Conservation (phyloP, 73 alveolate species). For the Tetrahymena elliotti region DNA sequence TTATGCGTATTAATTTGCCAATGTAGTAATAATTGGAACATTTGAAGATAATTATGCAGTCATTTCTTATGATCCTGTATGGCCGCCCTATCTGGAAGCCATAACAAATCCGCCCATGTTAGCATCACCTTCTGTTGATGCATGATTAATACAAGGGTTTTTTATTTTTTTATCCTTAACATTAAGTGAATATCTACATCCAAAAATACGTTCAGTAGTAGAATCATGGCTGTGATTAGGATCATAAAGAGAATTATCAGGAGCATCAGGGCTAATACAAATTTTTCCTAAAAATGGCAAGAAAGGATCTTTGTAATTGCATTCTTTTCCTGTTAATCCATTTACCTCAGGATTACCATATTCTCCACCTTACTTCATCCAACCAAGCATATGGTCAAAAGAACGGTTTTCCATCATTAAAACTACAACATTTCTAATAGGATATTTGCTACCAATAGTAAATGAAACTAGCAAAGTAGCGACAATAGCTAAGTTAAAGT, state of each 20-base stretch:
- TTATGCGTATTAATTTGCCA: background rate
- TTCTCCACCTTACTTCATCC: constrained; percentile 5
- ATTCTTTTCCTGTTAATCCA: background rate
- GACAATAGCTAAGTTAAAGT: background rate
- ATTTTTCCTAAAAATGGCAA: background rate
- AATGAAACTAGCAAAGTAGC: background rate
- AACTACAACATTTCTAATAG: background rate
- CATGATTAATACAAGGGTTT: background rate
- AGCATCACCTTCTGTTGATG: background rate
- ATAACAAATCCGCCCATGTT: background rate
- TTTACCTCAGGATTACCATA: background rate
- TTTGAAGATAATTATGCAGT: background rate
- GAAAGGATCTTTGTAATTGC: background rate
- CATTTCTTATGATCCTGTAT: background rate
- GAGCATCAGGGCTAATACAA: background rate
- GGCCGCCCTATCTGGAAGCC: background rate
- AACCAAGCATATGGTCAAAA: constrained; percentile 2
- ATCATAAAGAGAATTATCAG: background rate
- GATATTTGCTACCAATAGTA: background rate
- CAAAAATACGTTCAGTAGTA: background rate
- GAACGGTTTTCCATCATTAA: constrained; percentile 8
- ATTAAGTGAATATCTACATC: background rate
- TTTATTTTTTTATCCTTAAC: background rate
- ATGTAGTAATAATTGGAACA: background rate
- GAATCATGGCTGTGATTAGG: background rate